Conservation (phyloP, 1,284 basidiomycete species). For the Pseudozyma thailandica region DNA sequence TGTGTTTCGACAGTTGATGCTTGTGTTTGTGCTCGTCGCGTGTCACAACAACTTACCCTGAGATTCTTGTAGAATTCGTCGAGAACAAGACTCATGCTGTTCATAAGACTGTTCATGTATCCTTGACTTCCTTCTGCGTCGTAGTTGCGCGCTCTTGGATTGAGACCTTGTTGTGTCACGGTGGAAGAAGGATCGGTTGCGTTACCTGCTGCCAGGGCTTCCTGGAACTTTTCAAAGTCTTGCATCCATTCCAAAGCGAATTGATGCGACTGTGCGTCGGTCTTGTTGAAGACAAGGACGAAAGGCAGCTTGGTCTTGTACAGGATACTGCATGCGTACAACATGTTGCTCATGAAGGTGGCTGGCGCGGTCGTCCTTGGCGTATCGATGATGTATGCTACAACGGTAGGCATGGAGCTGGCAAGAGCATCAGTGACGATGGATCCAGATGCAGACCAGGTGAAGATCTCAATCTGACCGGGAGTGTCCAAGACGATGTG, state of each 20-base stretch:
- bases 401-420: conserved; percentile 87
- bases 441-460: conserved; percentile 97
- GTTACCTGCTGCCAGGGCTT: conserved; percentile 69
- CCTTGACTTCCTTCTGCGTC: conserved; percentile 74
- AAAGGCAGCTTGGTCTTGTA: conserved; percentile 99
- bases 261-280: conserved; percentile 85
- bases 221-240: conserved; percentile 84
- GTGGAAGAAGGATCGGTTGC: conserved; percentile 70
- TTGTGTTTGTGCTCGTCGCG: not conserved
- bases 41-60: conserved; percentile 79
- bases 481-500: conserved; percentile 95
- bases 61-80: conserved; percentile 99
- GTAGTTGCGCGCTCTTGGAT: conserved; percentile 22
- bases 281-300: conserved; percentile 99
- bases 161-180: conserved; percentile 27
- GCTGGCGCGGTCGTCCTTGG: conserved; percentile 93
- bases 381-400: conserved; percentile 98
- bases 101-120: conserved; percentile 99
- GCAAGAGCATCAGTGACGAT: conserved; percentile 99
- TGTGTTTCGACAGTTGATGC: not conserved
- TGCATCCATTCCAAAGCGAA: conserved; percentile 98
- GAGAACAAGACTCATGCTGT: conserved; percentile 96
- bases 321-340: conserved; percentile 98
- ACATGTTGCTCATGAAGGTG: conserved; percentile 99
- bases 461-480: conserved; percentile 99